phyloP scores from a whole-genome alignment of 2,329 filamentous ascomycete species.

The Lachnellula arida region DNA sequence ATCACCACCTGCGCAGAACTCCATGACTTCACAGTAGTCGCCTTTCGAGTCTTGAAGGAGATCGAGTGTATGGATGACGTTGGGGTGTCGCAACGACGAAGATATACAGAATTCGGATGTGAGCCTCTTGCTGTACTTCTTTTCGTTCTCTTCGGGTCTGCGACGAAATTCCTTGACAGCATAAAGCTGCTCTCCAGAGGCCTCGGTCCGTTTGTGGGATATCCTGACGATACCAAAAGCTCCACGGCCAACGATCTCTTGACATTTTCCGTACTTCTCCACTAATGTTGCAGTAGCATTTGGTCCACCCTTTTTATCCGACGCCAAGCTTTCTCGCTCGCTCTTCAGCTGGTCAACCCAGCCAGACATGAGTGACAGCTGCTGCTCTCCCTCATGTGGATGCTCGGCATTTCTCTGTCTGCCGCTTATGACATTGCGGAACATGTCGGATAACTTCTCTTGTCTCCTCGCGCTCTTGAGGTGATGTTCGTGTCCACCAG shows the following conservation, averaged over 20 bases:
- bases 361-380: conserved; percentile 86
- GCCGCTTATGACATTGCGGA: conserved; percentile 74
- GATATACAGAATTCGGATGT: conserved; percentile 99
- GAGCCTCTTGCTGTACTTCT: conserved; percentile 95
- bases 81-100: conserved; percentile 91
- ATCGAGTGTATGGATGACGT: conserved; percentile 96
- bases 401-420: conserved; percentile 71
- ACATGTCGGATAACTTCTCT: conserved; percentile 91
- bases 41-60: conserved; percentile 94
- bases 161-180: conserved; percentile 98
- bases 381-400: conserved; percentile 60
- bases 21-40: conserved; percentile 98
- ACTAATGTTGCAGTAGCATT: conserved; percentile 75
- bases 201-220: conserved; percentile 89
- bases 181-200: conserved; percentile 81
- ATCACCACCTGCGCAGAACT: conserved; percentile 95
- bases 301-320: conserved; percentile 72
- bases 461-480: conserved; percentile 87
- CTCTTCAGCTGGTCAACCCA: conserved; percentile 93
- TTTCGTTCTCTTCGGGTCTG: conserved; percentile 87
- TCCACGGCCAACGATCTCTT: conserved; percentile 91
- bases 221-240: conserved; percentile 97
- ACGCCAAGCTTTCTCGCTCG: conserved; percentile 72
- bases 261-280: conserved; percentile 97
- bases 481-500: conserved; percentile 78